Evolutionary conservation across 2,329 filamentous ascomycete genomes (phyloP), one percentile per base, ranked within the genome.

Genomic region (Coccinonectria pachysandricola): DNA sequence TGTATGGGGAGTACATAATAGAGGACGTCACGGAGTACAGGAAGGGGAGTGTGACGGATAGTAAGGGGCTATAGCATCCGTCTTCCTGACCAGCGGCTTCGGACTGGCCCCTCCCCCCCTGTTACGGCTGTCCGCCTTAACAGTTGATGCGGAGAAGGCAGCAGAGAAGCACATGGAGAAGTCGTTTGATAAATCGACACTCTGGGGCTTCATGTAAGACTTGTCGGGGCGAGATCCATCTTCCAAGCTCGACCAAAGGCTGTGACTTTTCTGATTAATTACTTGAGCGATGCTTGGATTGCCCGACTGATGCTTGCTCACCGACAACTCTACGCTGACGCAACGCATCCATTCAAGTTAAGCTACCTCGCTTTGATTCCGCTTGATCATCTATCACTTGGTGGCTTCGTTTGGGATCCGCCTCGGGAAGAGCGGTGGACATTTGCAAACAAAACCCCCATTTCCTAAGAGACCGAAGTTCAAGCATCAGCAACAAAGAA

Each of bases 331-430:
- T 24, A 28, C 30, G 11, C 27, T 33, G 35, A 36, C 28, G 28
- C 27, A 27, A 27, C 24, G n/a, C n/a, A n/a, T 26, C 19, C 13
- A 28, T 30, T 26, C 15, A 24, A n/a, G n/a, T 26, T 16, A 22
- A 16, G 22, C 24, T 31, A 23, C 20, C 24, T 34, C 32, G 26
- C 21, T 12, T 24, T 31, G 20, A 28, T 26, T 15, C 27, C 24
- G 39, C 35, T 24, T 35, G 17, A 41, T 46, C 41, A 46, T 42
- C 36, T 46, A 34, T 46, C 43, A 46, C 31, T 43, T 43, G 26
- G 43, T 46, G 42, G 43, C 43, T 34, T 45, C 33, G 30, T 24
- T 28, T 37, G 35, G 31, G 34, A 36, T 37, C 28, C 31, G 26
- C 28, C 19, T 23, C 30, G 31, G 36, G 30, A 35, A 39, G 20